Evolutionary conservation across 2,329 filamentous ascomycete species (phyloP).

Genomic region (Cladorrhinum sp.): DNA sequence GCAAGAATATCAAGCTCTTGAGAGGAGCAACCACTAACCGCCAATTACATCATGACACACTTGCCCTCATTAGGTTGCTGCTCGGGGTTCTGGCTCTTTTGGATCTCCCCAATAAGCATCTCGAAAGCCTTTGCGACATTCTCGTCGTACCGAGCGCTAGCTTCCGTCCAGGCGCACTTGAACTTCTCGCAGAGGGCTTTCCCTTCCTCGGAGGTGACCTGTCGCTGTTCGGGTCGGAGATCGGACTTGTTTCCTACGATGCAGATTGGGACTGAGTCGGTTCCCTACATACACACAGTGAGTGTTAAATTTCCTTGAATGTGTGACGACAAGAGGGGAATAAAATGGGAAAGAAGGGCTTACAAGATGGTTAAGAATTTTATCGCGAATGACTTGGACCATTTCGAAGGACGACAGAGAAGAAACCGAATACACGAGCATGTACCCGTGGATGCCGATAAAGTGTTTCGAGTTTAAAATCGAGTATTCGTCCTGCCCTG

Average conservation of each 20-base stretch:
- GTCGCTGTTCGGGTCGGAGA: slow-evolving; percentile 85
- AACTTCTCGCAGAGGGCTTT: slow-evolving; percentile 81
- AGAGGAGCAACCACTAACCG: too few relatives aligned
- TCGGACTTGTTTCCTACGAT: slow-evolving; percentile 98
- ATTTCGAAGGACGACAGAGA: slow-evolving; percentile 95
- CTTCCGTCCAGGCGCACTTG: slow-evolving; percentile 91
- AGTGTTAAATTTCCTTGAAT: not conserved
- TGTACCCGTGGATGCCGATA: slow-evolving; percentile 97
- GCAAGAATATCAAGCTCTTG: too few relatives aligned
- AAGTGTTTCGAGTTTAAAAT: slow-evolving; percentile 98
- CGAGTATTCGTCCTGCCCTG: slow-evolving; percentile 98
- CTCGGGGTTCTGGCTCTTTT: slow-evolving; percentile 87
- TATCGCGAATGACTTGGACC: slow-evolving; percentile 92
- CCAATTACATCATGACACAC: slow-evolving; percentile 76
- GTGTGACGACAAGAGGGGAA: not conserved
- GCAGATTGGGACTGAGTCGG: slow-evolving; percentile 87
- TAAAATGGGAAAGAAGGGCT: slow-evolving; percentile 32
- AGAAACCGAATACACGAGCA: slow-evolving; percentile 97
- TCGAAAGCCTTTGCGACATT: slow-evolving; percentile 93
- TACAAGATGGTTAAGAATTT: slow-evolving; percentile 94
- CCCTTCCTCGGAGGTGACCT: slow-evolving; percentile 83
- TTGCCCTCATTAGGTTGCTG: slow-evolving; percentile 78
- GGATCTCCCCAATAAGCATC: slow-evolving; percentile 88
- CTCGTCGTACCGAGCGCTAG: slow-evolving; percentile 88
- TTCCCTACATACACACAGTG: slow-evolving; percentile 56